Conservation (phyloP, 2,329 filamentous ascomycete genomes). For the Alternaria viburni region DNA sequence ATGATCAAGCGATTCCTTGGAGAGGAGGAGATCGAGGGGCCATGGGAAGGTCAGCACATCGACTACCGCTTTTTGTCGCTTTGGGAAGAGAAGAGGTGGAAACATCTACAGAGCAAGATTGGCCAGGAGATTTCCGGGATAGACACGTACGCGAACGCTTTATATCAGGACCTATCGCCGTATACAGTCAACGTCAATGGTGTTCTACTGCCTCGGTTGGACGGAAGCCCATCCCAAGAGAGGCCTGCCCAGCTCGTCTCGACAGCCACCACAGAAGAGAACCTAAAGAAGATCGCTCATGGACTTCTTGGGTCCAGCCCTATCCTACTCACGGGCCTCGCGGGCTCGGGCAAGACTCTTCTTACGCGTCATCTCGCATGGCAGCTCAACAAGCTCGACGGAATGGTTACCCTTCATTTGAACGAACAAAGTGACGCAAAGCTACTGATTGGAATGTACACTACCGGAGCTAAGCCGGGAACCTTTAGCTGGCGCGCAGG, state of each 20-base stretch:
- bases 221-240: constrained; percentile 36
- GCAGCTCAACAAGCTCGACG: constrained; percentile 76
- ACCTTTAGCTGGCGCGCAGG: constrained; percentile 93
- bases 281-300: constrained; percentile 72
- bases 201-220: constrained; percentile 48
- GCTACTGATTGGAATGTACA: constrained; percentile 92
- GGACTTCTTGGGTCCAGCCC: constrained; percentile 73
- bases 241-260: constrained; percentile 54
- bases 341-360: constrained; percentile 90
- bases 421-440: constrained; percentile 99
- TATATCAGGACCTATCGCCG: constrained; percentile 34
- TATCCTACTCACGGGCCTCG: constrained; percentile 78
- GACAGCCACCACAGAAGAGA: constrained; percentile 74
- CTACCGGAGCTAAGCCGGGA: constrained; percentile 83
- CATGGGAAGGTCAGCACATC: constrained; percentile 76
- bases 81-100: constrained; percentile 67
- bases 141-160: not conserved
- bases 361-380: constrained; percentile 82
- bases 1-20: constrained; percentile 73
- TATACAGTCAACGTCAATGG: constrained; percentile 45
- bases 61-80: constrained; percentile 78
- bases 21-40: constrained; percentile 66
- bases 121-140: constrained; percentile 3
- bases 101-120: constrained; percentile 21
- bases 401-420: constrained; percentile 91